Base-by-base conservation (phyloP, 2,329 filamentous ascomycete species). In the Xylaria sp. region DNA sequence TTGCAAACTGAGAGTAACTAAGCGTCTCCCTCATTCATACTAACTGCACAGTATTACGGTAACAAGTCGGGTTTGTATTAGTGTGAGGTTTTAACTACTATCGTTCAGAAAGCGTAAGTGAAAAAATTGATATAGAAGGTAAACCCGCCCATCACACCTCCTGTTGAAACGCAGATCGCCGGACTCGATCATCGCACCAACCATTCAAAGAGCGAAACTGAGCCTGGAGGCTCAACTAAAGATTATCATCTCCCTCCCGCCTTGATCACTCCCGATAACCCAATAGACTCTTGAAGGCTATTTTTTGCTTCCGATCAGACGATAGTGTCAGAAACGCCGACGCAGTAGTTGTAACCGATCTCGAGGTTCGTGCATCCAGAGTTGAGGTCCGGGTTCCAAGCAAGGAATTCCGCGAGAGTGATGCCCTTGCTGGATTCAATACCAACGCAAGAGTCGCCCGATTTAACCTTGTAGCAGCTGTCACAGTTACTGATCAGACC, bases 261-360 rank as follows among this genome's bases (percentile, higher is more conserved):
- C n/a, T n/a, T n/a, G n/a, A n/a, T n/a, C n/a, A n/a, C n/a, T n/a
- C n/a, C 50, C 5, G 13, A 7, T 12, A 4, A 36, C 1, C 10
- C 1, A 13, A 34, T 8, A 20, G 15, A 20, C 30, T 13, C n/a
- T 50, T 15, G 13, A 50, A 30, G 30, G 15, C 25, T 6, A 6
- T 30, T 15, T 2, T 18, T 1, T 10, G 3, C n/a, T 36, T 55
- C n/a, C 12, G 25, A 28, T 50, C 15, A 36, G 36, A 13, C 36
- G 2, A 55, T 8, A 34, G 66, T 56, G 9, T 57, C 34, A 28
- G 62, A 59, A 25, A 66, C 63, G 9, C 67, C 74, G 18, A 76
- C 72, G 62, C 74, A 76, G 65, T 76, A 76, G 59, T 75, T 74
- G 34, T 72, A 76, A 4, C 70, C 74, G 28, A 75, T 30, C 69